Percentiles rank a stretch among this genome's conserved stretches.
Evolutionary conservation across 1,139 yeast species (phyloP).

Genomic region (Yamadazyma taylorii): DNA sequence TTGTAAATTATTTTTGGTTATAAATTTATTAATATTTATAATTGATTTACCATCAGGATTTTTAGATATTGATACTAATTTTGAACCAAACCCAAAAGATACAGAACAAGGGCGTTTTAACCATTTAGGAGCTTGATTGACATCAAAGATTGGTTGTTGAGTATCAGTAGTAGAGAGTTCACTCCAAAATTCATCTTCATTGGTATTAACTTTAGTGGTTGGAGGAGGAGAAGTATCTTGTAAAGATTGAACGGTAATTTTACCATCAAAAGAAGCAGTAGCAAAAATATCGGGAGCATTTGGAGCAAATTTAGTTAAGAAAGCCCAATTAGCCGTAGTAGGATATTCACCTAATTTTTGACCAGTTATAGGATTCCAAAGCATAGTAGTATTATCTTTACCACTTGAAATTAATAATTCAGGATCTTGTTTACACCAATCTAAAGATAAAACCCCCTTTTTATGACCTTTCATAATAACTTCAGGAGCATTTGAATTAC

Average conservation of each 20-base stretch:
- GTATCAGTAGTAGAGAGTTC: constrained; percentile 71
- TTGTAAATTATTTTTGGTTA: constrained; percentile 35
- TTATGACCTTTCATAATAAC: constrained; percentile 74
- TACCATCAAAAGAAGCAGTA: constrained; percentile 90
- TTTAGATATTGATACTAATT: constrained; percentile 60
- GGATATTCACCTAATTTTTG: constrained; percentile 83
- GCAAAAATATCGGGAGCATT: constrained; percentile 89
- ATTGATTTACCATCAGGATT: constrained; percentile 41
- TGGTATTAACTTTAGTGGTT: constrained; percentile 42
- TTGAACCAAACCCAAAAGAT: constrained; percentile 92
- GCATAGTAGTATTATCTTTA: constrained; percentile 79
- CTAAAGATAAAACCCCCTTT: constrained; percentile 84
- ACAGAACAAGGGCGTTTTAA: constrained; percentile 73
- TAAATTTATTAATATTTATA: constrained; percentile 53
- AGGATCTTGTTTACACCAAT: constrained; percentile 90
- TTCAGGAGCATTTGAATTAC: constrained; percentile 91
- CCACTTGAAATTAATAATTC: constrained; percentile 82
- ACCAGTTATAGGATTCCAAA: constrained; percentile 87
- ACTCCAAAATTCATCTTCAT: constrained; percentile 84
- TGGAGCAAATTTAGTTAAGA: constrained; percentile 85
- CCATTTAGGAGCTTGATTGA: constrained; percentile 89
- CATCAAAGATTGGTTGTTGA: constrained; percentile 66
- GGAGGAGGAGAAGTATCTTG: constrained; percentile 76
- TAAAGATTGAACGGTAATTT: constrained; percentile 76
- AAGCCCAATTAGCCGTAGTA: constrained; percentile 91